Conservation (phyloP, 2,329 filamentous ascomycete species). For the Penicillium sp. region DNA sequence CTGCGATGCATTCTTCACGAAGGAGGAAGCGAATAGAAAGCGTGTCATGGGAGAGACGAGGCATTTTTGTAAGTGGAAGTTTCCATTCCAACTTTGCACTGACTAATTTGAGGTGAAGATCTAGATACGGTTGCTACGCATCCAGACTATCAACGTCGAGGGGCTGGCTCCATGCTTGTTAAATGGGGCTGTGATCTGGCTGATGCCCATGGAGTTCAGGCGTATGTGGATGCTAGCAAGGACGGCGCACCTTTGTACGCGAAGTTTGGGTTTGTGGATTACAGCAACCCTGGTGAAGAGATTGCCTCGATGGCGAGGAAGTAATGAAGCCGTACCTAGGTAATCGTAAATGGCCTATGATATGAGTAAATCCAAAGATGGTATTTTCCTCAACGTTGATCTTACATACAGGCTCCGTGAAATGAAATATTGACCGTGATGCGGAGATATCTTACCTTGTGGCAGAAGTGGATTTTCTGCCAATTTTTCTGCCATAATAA, state of each 20-base stretch:
- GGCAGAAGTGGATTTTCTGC: too few species aligned
- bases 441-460: too few species aligned
- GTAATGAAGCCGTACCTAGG: not conserved
- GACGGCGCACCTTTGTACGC: constrained; percentile 35
- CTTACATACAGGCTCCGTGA: too few species aligned
- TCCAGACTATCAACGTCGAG: constrained; percentile 39
- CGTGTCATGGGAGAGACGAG: constrained; percentile 17
- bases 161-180: constrained; percentile 37
- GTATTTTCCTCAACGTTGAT: too few species aligned
- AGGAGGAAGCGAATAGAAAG: constrained; percentile 16
- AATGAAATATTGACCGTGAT: too few species aligned
- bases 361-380: too few species aligned
- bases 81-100: not conserved
- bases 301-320: constrained; percentile 10
- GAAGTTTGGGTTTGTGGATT: constrained; percentile 38
- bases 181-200: constrained; percentile 36
- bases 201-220: constrained; percentile 29
- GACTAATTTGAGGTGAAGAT: constrained; percentile 22
- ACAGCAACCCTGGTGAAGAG: constrained; percentile 8
- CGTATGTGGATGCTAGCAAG: constrained; percentile 36
- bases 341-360: not conserved
- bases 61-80: constrained; percentile 24
- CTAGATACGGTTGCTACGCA: constrained; percentile 38
- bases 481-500: too few species aligned
- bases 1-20: constrained; percentile 19